A percentile compares a stretch with the other conserved stretches of the same genome.
Evolutionary conservation across 192 early-diverging fungal genomes (phyloP).

Genomic region (Podila horticola): DNA sequence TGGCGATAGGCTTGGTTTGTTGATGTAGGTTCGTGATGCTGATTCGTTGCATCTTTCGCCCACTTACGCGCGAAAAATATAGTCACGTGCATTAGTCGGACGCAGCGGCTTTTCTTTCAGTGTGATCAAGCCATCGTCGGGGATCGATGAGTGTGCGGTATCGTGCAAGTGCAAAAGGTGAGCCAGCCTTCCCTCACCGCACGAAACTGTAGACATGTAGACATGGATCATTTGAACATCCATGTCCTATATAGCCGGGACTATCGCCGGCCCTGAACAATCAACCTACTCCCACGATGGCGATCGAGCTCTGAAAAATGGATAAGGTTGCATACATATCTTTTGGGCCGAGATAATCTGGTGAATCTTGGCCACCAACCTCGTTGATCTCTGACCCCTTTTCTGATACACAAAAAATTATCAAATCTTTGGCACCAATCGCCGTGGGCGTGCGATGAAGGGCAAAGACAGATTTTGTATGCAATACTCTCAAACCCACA

Average conservation of each 20-base stretch:
- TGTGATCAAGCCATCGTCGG: too few relatives aligned
- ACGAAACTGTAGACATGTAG: too few relatives aligned
- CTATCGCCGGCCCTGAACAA: too few relatives aligned
- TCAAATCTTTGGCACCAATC: background rate
- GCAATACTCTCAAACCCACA: background rate
- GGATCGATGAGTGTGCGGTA: too few relatives aligned
- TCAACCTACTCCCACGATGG: too few relatives aligned
- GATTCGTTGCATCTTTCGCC: background rate
- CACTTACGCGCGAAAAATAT: background rate
- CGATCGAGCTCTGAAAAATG: too few relatives aligned
- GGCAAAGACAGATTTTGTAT: background rate
- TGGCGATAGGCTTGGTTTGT: background rate
- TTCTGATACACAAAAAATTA: background rate
- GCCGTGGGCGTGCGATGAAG: background rate
- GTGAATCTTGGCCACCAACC: background rate
- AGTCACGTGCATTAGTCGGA: background rate
- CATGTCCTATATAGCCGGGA: too few relatives aligned
- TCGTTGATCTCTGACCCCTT: background rate
- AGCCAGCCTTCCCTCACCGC: too few relatives aligned
- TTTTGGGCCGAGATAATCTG: background rate
- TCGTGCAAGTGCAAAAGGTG: too few relatives aligned
- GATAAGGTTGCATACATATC: too few relatives aligned
- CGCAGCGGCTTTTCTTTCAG: too few relatives aligned
- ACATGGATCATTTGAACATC: too few relatives aligned
- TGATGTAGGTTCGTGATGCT: background rate